phyloP scores from a whole-genome alignment of 441 rosid species.

The Breynia disticha region DNA sequence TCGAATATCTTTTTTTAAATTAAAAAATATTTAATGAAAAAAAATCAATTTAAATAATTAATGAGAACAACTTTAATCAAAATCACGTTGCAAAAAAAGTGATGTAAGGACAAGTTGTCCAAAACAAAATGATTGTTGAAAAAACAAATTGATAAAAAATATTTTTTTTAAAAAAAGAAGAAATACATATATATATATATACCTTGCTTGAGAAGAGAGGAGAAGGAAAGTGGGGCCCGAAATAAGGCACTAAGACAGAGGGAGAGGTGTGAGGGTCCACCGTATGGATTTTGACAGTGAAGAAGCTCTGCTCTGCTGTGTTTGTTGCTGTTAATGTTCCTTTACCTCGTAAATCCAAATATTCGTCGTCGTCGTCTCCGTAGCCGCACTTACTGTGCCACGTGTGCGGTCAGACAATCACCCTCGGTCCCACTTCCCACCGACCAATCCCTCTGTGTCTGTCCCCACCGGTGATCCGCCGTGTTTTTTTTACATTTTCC shows the following conservation, averaged over 20 bases:
- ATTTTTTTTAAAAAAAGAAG: too few relatives aligned
- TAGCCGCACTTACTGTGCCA: conserved; percentile 29
- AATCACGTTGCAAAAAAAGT: too few relatives aligned
- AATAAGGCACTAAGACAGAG: too few relatives aligned
- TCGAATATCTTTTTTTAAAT: too few relatives aligned
- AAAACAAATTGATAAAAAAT: neutral
- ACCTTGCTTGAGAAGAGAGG: conserved; percentile 29
- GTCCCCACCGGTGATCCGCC: neutral
- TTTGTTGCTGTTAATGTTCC: conserved; percentile 3
- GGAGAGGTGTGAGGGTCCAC: too few relatives aligned
- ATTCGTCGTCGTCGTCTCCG: conserved; percentile 28
- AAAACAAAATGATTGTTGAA: neutral
- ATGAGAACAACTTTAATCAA: too few relatives aligned
- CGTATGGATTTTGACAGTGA: neutral
- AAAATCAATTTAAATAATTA: too few relatives aligned
- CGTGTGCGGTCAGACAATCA: conserved; percentile 22
- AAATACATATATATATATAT: conserved; percentile 4
- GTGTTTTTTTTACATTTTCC: neutral
- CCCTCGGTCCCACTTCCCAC: conserved; percentile 22
- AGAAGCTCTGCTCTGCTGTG: neutral
- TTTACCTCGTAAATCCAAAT: conserved; percentile 35
- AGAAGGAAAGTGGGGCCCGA: conserved; percentile 3
- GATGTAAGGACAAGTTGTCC: too few relatives aligned
- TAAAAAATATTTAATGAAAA: too few relatives aligned
- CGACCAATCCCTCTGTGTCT: conserved; percentile 21